Conservation (phyloP, 2,329 filamentous ascomycete genomes). For the Cordyceps farinosa region DNA sequence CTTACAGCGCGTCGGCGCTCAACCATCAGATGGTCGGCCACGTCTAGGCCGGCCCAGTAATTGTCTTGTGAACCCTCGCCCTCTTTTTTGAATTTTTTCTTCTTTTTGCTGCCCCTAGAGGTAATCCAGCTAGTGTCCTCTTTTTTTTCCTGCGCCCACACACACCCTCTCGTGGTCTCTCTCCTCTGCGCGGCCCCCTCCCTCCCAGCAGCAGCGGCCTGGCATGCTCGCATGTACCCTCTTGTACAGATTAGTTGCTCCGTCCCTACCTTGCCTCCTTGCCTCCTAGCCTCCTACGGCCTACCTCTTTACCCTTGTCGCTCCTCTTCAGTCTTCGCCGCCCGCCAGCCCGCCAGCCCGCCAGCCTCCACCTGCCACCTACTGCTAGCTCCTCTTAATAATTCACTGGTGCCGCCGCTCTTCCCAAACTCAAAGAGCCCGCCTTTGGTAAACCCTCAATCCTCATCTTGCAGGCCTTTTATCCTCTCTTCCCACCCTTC, state of each 20-base stretch:
- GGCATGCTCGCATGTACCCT: conserved; percentile 5
- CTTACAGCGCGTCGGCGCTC: not conserved
- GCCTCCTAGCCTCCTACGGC: not conserved
- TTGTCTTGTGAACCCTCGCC: conserved; percentile 13
- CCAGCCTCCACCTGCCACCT: conserved; percentile 13
- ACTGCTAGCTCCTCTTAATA: conserved; percentile 12
- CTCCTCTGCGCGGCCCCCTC: not conserved
- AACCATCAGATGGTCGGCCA: not conserved
- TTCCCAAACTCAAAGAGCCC: conserved; percentile 3
- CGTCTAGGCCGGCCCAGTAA: conserved; percentile 1
- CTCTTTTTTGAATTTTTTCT: not conserved
- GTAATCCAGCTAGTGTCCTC: not conserved
- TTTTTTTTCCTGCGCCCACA: conserved; percentile 1
- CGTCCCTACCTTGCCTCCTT: not conserved
- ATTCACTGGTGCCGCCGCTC: conserved; percentile 10
- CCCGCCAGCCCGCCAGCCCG: not conserved
- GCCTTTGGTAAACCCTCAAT: conserved; percentile 6
- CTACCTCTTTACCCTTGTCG: not conserved
- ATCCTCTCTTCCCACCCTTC: not conserved
- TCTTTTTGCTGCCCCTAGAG: not conserved
- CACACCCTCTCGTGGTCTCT: not conserved
- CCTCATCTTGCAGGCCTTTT: not conserved
- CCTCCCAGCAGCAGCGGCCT: not conserved
- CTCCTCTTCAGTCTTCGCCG: not conserved
- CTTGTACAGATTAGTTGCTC: not conserved